These are phyloP conservation scores for Tetrapyrgos nigripes DNA, from an alignment of 1,284 basidiomycete genomes.

Conservation along the genomic window DNA sequence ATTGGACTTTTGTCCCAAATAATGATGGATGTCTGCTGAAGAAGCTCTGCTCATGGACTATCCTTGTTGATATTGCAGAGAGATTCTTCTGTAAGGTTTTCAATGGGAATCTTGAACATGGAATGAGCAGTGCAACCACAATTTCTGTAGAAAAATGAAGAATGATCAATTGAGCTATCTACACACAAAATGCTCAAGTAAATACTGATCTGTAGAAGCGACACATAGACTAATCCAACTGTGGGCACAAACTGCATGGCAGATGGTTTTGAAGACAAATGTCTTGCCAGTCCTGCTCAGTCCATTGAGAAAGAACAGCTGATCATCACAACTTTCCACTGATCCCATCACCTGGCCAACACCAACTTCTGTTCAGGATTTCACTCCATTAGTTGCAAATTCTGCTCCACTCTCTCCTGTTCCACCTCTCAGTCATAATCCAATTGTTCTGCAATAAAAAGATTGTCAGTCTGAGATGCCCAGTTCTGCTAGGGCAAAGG, in stretches of 20 bases:
- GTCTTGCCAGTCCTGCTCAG: slow-evolving; percentile 57
- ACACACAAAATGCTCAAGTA: too few relatives aligned
- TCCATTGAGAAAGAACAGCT: slow-evolving; percentile 51
- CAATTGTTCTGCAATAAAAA: slow-evolving; percentile 44
- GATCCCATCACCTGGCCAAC: slow-evolving; percentile 39
- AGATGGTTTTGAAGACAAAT: slow-evolving; percentile 49
- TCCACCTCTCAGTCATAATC: slow-evolving; percentile 33
- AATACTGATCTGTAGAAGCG: slow-evolving; percentile 54
- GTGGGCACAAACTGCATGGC: slow-evolving; percentile 31
- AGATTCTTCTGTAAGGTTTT: slow-evolving; percentile 33
- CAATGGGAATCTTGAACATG: slow-evolving; percentile 48
- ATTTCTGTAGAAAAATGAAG: slow-evolving; percentile 44
- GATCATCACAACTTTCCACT: slow-evolving; percentile 28
- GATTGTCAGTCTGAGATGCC: slow-evolving; percentile 32
- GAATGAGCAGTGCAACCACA: slow-evolving; percentile 52
- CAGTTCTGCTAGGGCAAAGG: slow-evolving; percentile 33
- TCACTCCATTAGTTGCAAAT: slow-evolving; percentile 25
- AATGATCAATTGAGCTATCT: too few relatives aligned
- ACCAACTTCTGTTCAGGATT: slow-evolving; percentile 44
- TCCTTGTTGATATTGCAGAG: slow-evolving; percentile 38
- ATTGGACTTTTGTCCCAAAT: too few relatives aligned
- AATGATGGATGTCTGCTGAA: slow-evolving; percentile 27
- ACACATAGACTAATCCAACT: slow-evolving; percentile 46
- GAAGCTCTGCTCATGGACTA: slow-evolving; percentile 29
- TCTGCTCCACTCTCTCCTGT: slow-evolving; percentile 18